Evolutionary conservation across 495 filamentous ascomycete genomes (phyloP).

Genomic region (Xylaria palmicola): DNA sequence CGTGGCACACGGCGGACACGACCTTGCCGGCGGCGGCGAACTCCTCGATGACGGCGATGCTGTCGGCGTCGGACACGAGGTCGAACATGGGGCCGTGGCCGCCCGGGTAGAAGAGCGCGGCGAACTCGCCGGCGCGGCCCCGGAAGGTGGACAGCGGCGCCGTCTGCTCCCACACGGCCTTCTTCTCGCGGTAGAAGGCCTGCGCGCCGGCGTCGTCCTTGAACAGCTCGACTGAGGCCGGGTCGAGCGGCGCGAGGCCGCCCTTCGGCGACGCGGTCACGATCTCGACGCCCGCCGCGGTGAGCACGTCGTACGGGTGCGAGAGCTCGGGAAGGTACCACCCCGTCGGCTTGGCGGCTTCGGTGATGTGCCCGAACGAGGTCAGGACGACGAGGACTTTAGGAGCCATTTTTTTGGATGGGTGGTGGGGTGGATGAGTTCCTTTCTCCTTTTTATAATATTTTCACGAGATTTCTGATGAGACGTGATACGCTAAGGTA

Average conservation of each 20-base stretch:
- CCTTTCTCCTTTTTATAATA: not conserved
- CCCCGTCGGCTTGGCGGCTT: conserved; percentile 56
- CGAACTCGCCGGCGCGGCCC: conserved; percentile 58
- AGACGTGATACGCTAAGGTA: no score
- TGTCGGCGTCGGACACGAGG: conserved; percentile 49
- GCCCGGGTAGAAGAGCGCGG: conserved; percentile 71
- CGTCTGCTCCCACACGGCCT: conserved; percentile 63
- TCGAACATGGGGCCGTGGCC: conserved; percentile 84
- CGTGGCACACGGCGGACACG: conserved; percentile 69
- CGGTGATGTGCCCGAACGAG: conserved; percentile 55
- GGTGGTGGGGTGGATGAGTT: not conserved
- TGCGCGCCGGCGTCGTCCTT: conserved; percentile 52
- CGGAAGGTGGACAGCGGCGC: conserved; percentile 50
- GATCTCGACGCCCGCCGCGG: conserved; percentile 49
- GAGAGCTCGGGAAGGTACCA: conserved; percentile 74
- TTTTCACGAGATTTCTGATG: no score
- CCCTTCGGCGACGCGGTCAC: conserved; percentile 66
- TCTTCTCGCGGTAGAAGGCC: conserved; percentile 54
- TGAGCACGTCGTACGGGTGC: conserved; percentile 63
- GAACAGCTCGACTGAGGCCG: conserved; percentile 58
- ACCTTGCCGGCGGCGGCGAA: conserved; percentile 62
- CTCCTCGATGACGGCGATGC: conserved; percentile 56
- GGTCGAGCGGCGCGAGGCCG: conserved; percentile 67
- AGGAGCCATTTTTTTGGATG: conserved; percentile 39
- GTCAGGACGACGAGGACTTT: conserved; percentile 71